Conservation (phyloP, 2,329 filamentous ascomycete species). For the Gremmenia infestans region DNA sequence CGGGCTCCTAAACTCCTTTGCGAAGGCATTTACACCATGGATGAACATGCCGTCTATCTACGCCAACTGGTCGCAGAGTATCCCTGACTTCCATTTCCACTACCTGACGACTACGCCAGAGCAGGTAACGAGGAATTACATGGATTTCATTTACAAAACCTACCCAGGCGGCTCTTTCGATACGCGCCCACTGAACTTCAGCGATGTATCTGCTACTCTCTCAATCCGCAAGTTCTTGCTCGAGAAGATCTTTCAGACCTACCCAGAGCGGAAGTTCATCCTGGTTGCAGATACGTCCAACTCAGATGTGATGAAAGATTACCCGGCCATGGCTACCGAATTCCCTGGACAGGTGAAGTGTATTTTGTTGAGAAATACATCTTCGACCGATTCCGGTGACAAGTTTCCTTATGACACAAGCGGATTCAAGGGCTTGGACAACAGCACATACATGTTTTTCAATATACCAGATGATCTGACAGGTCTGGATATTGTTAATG, state of each 20-base stretch:
- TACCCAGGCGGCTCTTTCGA: slow-evolving; percentile 70
- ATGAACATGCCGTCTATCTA: slow-evolving; percentile 78
- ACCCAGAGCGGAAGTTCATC: slow-evolving; percentile 69
- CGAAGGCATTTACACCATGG: slow-evolving; percentile 65
- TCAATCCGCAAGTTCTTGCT: slow-evolving; percentile 66
- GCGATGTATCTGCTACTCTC: slow-evolving; percentile 66
- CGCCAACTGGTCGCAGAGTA: slow-evolving; percentile 64
- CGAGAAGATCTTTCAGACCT: slow-evolving; percentile 68
- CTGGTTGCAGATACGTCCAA: slow-evolving; percentile 74
- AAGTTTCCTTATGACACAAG: slow-evolving; percentile 71
- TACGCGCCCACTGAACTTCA: slow-evolving; percentile 74
- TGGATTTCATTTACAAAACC: slow-evolving; percentile 73
- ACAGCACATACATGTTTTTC: slow-evolving; percentile 76
- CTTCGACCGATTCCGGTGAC: slow-evolving; percentile 60
- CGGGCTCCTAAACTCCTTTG: slow-evolving; percentile 72
- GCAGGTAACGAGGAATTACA: slow-evolving; percentile 72
- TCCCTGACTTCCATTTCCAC: slow-evolving; percentile 70
- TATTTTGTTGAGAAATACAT: slow-evolving; percentile 72
- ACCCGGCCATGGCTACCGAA: slow-evolving; percentile 55
- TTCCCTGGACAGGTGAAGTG: slow-evolving; percentile 70
- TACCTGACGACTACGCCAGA: slow-evolving; percentile 79
- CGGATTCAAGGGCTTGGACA: slow-evolving; percentile 63
- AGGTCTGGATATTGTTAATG: slow-evolving; percentile 60
- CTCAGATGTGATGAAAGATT: slow-evolving; percentile 67
- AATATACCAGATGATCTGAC: slow-evolving; percentile 62